Conservation (phyloP, 2,329 filamentous ascomycete species). For the Trichoderma pleuroti region DNA sequence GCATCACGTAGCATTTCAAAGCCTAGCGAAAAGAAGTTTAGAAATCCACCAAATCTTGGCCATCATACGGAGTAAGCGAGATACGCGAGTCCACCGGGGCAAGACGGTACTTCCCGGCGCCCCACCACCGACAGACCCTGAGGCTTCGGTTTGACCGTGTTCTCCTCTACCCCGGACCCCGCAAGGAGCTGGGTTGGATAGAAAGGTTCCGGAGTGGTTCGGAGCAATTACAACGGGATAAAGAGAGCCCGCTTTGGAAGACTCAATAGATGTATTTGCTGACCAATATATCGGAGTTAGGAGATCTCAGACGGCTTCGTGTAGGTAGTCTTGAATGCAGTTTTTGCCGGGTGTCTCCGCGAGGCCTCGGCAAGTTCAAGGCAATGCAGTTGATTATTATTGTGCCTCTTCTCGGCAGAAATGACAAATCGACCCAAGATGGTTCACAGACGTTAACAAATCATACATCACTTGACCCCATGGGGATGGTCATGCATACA, state of each 20-base stretch:
- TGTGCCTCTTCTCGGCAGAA: not conserved
- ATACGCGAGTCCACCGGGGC: not conserved
- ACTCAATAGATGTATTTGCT: not conserved
- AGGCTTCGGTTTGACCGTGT: not conserved
- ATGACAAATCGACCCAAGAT: not conserved
- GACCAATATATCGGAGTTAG: not conserved
- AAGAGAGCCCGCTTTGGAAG: not conserved
- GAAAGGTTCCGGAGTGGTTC: not conserved
- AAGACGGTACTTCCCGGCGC: not conserved
- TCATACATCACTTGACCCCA: not conserved
- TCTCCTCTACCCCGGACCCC: not conserved
- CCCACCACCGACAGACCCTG: not conserved
- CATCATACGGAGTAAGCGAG: not conserved
- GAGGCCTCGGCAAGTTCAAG: not conserved
- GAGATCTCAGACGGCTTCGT: not conserved
- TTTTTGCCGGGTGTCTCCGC: not conserved
- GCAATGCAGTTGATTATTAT: not conserved
- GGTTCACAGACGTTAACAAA: not conserved
- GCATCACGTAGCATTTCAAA: not conserved
- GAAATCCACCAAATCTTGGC: not conserved
- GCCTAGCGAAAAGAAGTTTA: not conserved
- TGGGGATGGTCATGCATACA: not conserved
- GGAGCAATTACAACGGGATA: not conserved
- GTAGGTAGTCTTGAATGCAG: not conserved
- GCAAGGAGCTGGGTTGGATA: not conserved